Conservation (phyloP, 2,329 filamentous ascomycete species). For the Monilinia vaccinii-corymbosi region DNA sequence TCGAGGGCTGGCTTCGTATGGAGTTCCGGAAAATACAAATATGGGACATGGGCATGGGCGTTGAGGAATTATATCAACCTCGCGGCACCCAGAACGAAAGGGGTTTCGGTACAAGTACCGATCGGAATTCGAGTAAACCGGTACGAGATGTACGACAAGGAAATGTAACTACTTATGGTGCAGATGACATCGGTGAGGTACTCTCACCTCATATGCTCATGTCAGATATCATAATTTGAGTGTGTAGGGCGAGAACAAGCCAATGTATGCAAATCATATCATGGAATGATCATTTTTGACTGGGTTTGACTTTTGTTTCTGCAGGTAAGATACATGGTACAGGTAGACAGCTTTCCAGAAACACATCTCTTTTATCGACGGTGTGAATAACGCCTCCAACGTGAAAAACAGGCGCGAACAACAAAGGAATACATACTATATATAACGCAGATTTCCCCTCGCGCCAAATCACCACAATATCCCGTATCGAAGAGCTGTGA, state of each 20-base stretch:
- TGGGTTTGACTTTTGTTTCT: neutral
- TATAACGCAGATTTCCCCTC: neutral
- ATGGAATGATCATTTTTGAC: neutral
- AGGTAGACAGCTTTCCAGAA: neutral
- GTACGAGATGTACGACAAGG: neutral
- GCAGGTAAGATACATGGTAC: neutral
- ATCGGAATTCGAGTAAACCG: neutral
- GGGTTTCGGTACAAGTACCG: neutral
- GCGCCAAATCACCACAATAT: neutral
- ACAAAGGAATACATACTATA: neutral
- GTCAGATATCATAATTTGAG: neutral
- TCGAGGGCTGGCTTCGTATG: neutral
- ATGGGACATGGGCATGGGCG: neutral
- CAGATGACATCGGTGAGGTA: neutral
- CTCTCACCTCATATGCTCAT: neutral
- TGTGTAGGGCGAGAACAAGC: neutral
- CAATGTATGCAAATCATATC: neutral
- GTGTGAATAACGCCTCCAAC: neutral
- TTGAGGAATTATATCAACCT: neutral
- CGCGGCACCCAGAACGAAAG: neutral
- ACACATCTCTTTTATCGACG: neutral
- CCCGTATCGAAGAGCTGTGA: neutral
- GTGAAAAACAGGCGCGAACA: neutral
- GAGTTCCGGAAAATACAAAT: slow-evolving; percentile 1
- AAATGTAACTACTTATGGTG: neutral